Percentiles rank a stretch among this genome's conserved stretches.
These are phyloP conservation scores for Candida pseudoglaebosa DNA, from an alignment of 805 yeast species.

Conservation along the genomic window DNA sequence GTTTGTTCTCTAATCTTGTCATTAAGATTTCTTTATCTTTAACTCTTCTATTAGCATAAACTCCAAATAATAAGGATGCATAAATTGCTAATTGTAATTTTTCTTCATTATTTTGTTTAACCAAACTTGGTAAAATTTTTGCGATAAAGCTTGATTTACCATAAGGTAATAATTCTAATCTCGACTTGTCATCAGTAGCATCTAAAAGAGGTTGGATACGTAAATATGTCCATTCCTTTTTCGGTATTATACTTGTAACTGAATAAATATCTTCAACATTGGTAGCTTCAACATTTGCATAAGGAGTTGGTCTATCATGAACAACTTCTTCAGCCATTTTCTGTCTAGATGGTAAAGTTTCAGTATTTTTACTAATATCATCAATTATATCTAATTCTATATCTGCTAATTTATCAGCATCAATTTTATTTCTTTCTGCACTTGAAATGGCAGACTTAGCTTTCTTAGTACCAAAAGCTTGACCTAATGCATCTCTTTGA, in stretches of 20 bases:
- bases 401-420: conserved; percentile 72
- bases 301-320: conserved; percentile 80
- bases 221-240: conserved; percentile 57
- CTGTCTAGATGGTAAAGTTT: conserved; percentile 66
- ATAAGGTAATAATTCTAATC: conserved; percentile 61
- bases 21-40: conserved; percentile 55
- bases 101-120: conserved; percentile 42
- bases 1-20: conserved; percentile 55
- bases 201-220: conserved; percentile 59
- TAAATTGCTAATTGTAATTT: conserved; percentile 74
- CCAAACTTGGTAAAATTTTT: conserved; percentile 40
- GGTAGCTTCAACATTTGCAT: conserved; percentile 72
- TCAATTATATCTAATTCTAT: conserved; percentile 80
- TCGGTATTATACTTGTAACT: conserved; percentile 63
- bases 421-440: conserved; percentile 78
- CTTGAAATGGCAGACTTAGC: conserved; percentile 88
- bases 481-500: conserved; percentile 84
- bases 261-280: conserved; percentile 82
- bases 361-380: conserved; percentile 66
- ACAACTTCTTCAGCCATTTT: conserved; percentile 55
- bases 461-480: conserved; percentile 94
- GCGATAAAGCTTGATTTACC: conserved; percentile 53
- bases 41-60: conserved; percentile 68
- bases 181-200: conserved; percentile 45
- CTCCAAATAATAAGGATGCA: conserved; percentile 73